These are phyloP conservation scores for Dendrobium nobile DNA, from an alignment of 106 monocot species.

Conservation along the genomic window DNA sequence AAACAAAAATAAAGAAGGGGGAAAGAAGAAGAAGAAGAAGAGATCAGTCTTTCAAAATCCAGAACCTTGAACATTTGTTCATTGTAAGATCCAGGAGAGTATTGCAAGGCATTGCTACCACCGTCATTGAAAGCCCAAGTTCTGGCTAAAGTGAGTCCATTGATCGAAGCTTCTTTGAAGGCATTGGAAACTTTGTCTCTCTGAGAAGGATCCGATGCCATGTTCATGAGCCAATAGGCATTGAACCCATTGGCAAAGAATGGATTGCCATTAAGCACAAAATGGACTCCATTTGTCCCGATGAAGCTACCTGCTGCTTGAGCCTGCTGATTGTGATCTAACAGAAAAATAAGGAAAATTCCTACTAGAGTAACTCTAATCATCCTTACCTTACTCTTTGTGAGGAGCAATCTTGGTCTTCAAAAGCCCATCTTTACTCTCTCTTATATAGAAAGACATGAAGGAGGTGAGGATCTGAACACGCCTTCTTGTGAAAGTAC, in stretches of 20 bases:
- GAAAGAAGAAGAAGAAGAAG: background rate
- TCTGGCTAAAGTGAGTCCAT: slow-evolving; percentile 59
- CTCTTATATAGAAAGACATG: too few relatives aligned
- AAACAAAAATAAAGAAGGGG: background rate
- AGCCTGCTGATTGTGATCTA: background rate
- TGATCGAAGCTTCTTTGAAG: slow-evolving; percentile 32
- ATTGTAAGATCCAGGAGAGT: slow-evolving; percentile 71
- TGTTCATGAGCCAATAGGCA: slow-evolving; percentile 73
- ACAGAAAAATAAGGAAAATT: background rate
- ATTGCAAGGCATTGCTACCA: slow-evolving; percentile 41
- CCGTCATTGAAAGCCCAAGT: slow-evolving; percentile 89
- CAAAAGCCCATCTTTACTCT: background rate
- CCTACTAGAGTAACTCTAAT: too few relatives aligned
- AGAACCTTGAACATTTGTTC: slow-evolving; percentile 70
- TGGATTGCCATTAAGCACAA: slow-evolving; percentile 45
- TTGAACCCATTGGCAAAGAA: slow-evolving; percentile 82
- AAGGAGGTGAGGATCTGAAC: too few relatives aligned
- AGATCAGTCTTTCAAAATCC: background rate
- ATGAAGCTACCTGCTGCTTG: slow-evolving; percentile 31
- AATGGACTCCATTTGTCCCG: slow-evolving; percentile 35
- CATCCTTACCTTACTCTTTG: background rate
- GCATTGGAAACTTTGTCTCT: slow-evolving; percentile 50
- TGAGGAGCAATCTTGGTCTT: background rate
- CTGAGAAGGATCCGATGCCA: slow-evolving; percentile 56
- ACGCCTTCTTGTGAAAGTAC: too few relatives aligned